Base-by-base conservation (phyloP, 345 rosid species). In the Pseudoturritis turrita region DNA sequence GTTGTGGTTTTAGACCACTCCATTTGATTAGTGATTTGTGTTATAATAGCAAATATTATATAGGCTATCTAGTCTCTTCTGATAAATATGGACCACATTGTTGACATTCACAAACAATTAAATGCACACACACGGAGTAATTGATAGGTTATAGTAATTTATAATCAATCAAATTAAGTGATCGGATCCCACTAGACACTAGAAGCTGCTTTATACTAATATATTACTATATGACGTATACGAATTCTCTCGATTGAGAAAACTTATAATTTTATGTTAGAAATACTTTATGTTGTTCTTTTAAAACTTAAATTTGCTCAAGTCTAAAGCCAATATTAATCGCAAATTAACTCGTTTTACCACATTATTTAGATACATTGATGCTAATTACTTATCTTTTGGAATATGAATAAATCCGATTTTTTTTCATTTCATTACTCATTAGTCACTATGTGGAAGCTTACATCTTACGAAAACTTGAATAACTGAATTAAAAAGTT, bases 141-240 rank as follows among this genome's bases (percentile, higher is more conserved):
- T 39, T 74, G 59, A 40, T 53, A 67, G 62, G 46, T 53, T 28
- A 31, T 21, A n/a, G 3, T 47, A 18, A 12, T 29, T 64, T 64
- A 72, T 45, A 52, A 43, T 63, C 23, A 74, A 8, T 49, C 67
- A 7, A 18, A 63, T 19, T 65, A 36, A 26, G 18, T 54, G 36
- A 23, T 45, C 13, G 7, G 64, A 37, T 56, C 66, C 36, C 72
- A 73, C 62, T 56, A 65, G 50, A 57, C 72, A 73, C 62, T 56
- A 65, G 41, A 66, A 55, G 62, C 53, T 65, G 39, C 60, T 11
- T 65, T n/a, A n/a, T n/a, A 40, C 18, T 40, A 49, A 39, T 62
- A 19, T 10, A 44, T 4, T 10, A 43, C 6, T 44, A 9, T 36
- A 39, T 29, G 60, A 52, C 62, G 44, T 61, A n/a, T n/a, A 28